Base-by-base conservation (phyloP, 352 stramenopile genomes). In the Phytophthora pini region DNA sequence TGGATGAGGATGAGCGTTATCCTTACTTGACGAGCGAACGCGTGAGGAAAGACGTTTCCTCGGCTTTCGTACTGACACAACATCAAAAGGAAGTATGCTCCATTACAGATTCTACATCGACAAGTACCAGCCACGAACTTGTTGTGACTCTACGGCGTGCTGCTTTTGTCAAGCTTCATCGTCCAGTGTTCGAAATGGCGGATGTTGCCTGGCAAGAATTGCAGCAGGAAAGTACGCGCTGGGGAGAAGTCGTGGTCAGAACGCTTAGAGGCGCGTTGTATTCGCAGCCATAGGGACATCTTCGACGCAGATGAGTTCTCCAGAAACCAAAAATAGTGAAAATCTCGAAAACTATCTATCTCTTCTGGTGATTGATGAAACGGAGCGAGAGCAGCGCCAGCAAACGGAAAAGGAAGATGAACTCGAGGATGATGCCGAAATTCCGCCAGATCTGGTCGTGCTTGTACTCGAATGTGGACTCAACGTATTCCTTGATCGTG, bases 351-450 rank as follows among this genome's bases (percentile, higher is more conserved):
- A 2, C 8, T 34, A 3, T 34, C 36, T 43, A 43, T 12, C 15
- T 43, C 43, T 61, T 22, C 13, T 22, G 13, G 15, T 43, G 36
- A 12, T 43, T 43, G 36, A 43, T 43, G 36, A 43, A 43, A 11
- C 36, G 36, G 12, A 45, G 22, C 31, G n/a, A 43, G 36, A 43
- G 12, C 36, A 43, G 36, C 36, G 13, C 36, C 3, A 43, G 7
- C 36, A 43, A 15, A 7, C 36, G 36, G 36, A 43, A 22, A 17
- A 15, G 4, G 12, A 43, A 6, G 12, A 43, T 43, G 15, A 43
- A 43, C 12, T 5, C 13, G 36, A 43, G 13, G 36, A 43, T 10
- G 12, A 43, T 20, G 8, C 36, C 3, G 12, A 43, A 17, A 8
- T 43, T 43, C 12, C 12, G 36, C 36, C 36, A 43, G 36, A 43